Base-by-base conservation (phyloP, 2,329 filamentous ascomycete genomes). In the Chaetomium olivaceum region DNA sequence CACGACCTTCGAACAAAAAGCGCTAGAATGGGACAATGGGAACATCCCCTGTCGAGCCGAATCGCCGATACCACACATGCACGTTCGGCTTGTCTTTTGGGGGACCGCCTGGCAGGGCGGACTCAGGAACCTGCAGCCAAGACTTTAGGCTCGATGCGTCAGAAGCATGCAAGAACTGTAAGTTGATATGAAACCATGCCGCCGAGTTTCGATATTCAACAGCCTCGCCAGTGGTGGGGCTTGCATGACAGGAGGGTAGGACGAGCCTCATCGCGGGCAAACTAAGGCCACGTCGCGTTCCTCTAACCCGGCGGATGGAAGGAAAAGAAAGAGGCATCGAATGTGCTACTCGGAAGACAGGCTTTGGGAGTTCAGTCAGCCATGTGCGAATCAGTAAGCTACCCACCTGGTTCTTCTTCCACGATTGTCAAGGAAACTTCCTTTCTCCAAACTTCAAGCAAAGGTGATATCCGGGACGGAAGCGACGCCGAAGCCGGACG, bases 71-170 rank as follows among this genome's bases (percentile, higher is more conserved):
- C 6, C 25, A 50, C 6, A 12, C 19, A 50, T 6, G n/a, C 27
- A 25, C 27, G 12, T 33, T 57, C 43, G 54, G 65, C 50, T 59
- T 59, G 46, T 29, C 58, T 19, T 62, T 59, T 50, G 46, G 56
- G 55, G 39, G 33, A 16, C 14, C 25, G 31, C 63, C 63, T 63
- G 63, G 57, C 68, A 60, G 64, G 65, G 66, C 64, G 64, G 51
- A 65, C 55, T 43, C 33, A n/a, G 62, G 58, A 57, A 63, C 58
- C 58, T 51, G 43, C 60, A 58, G 25, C 48, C 29, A 25, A 61
- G 36, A 36, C 12, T 12, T 36, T 21, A 19, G 9, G 29, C 23
- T 29, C 23, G 27, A 25, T 50, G 60, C 52, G 27, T 12, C 51
- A 62, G 56, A 50, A 57, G 36, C 52, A 25, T 58, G 11, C n/a